Evolutionary conservation across 202 grass and related monocot genomes (phyloP).

Genomic region (Carex arenaria): DNA sequence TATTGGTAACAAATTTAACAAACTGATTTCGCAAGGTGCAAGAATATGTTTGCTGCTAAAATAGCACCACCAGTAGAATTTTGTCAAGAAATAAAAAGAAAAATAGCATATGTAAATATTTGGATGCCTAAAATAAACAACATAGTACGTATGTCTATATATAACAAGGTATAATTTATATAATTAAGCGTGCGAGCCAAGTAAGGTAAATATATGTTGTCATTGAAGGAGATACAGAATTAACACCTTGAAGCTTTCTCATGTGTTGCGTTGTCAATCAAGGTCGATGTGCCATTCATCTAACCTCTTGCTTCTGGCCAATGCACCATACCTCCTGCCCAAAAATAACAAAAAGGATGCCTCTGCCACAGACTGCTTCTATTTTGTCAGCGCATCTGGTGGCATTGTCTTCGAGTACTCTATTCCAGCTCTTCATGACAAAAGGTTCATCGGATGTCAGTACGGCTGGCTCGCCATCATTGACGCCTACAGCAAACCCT

Average conservation of each 20-base stretch:
- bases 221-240: neutral
- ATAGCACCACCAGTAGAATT: no score
- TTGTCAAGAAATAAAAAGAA: no score
- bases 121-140: neutral
- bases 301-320: neutral
- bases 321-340: neutral
- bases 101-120: neutral
- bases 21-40: no score
- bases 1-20: no score
- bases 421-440: neutral
- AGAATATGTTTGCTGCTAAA: no score
- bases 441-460: neutral
- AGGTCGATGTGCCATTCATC: neutral
- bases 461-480: neutral
- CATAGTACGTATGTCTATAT: no score
- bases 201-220: neutral
- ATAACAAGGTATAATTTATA: no score
- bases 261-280: neutral
- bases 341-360: neutral
- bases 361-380: neutral
- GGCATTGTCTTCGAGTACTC: neutral
- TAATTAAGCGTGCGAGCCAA: no score
- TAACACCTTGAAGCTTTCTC: neutral
- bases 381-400: neutral
- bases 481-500: neutral